Evolutionary conservation across 352 stramenopile species (phyloP), one percentile per base, ranked within the genome.

Genomic region (Globisporangium spinosum): DNA sequence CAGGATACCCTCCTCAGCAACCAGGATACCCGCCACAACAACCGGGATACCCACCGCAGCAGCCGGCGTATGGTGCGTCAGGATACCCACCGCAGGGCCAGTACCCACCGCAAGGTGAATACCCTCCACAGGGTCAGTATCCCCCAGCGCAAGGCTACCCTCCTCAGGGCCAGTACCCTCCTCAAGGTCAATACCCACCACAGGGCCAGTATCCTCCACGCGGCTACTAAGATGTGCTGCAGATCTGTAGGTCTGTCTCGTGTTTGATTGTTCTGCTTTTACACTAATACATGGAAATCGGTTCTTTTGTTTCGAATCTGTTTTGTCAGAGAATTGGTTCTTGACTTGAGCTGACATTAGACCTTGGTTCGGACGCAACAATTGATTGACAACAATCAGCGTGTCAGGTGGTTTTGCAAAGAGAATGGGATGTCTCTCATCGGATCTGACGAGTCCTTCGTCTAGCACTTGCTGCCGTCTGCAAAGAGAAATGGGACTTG

Each of bases 91-190:
- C 69, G n/a, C 66, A 72, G 23, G 59, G 43, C 0, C 32, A 58
- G 5, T 66, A 66, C 45, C 54, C 47, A 29, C 70, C 64, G 4
- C 66, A 68, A 23, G 64, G 70, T 43, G 58, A 62, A 15, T 78
- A 76, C 34, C 69, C 71, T 53, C 61, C 68, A 49, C 74, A 77
- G 22, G 60, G 69, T 12, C 45, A 47, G 0, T 79, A 85, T 32
- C 66, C 62, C 38, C 40, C 68, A 40, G 54, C 64, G 43, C 77
- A 84, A 55, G 77, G 73, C 32, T 70, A 76, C 62, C 67, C 75
- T 29, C 70, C 71, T 55, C 70, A 78, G 58, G 54, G 43, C 38
- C 73, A 76, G 32, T 78, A 74, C 45, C 69, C 69, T 2, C 62
- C 70, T 7, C 67, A 76, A 53, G 71, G 63, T 43, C 71, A 78